phyloP scores from a whole-genome alignment of 176 grass and related monocot genomes.

The Miscanthus lutarioriparius region DNA sequence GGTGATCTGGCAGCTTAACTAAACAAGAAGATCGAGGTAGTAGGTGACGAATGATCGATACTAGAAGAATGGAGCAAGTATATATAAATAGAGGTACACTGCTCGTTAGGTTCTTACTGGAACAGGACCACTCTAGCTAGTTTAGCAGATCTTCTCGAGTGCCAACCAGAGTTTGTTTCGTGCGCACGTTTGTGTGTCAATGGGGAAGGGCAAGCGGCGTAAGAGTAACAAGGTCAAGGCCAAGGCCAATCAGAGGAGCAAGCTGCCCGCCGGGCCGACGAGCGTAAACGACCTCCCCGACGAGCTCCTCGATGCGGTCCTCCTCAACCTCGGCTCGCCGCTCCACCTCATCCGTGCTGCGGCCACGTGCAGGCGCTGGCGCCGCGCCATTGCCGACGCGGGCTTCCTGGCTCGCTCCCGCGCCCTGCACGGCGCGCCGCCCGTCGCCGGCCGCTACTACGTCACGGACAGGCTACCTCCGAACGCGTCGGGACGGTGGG shows the following conservation, averaged over 20 bases:
- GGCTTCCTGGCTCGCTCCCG: neutral
- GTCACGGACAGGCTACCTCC: neutral
- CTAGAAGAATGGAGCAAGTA: too few relatives aligned
- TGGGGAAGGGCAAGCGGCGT: slow-evolving; percentile 2
- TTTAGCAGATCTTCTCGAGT: neutral
- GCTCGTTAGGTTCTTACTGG: neutral
- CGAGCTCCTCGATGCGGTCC: neutral
- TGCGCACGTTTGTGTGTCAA: neutral
- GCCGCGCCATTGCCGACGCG: neutral
- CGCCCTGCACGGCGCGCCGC: neutral
- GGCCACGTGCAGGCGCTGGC: neutral
- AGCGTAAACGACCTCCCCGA: neutral
- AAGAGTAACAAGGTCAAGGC: too few relatives aligned
- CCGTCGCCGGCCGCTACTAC: neutral
- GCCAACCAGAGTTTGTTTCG: neutral
- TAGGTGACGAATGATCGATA: too few relatives aligned
- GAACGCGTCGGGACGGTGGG: neutral
- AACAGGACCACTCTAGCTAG: neutral
- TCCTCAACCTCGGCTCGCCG: neutral
- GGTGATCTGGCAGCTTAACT: too few relatives aligned
- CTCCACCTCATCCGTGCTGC: neutral
- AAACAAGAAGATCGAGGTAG: too few relatives aligned
- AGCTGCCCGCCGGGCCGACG: too few relatives aligned
- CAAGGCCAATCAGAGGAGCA: too few relatives aligned
- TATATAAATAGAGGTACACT: neutral